Evolutionary conservation across 495 filamentous ascomycete species (phyloP).

Genomic region (Penicillium ucsense): DNA sequence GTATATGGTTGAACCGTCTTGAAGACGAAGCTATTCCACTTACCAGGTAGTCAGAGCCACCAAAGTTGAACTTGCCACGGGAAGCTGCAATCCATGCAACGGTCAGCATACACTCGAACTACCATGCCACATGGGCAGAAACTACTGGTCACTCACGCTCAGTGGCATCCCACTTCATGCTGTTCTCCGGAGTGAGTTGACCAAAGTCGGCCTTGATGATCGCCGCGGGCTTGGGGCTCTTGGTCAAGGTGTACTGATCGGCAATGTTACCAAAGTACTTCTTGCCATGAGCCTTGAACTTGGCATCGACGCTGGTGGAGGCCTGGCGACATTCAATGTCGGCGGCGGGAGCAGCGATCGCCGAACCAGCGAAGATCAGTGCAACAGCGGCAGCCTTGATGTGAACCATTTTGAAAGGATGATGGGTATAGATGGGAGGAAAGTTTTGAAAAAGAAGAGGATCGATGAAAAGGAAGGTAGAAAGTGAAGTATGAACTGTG

Average conservation of each 20-base stretch:
- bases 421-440: too few relatives aligned
- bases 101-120: too few relatives aligned
- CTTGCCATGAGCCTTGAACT: constrained; percentile 13
- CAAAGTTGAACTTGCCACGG: constrained; percentile 34
- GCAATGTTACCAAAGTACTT: constrained; percentile 19
- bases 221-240: constrained; percentile 11
- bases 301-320: constrained; percentile 14
- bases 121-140: not conserved
- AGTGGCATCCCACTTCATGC: constrained; percentile 45
- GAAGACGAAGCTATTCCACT: not conserved
- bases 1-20: too few relatives aligned
- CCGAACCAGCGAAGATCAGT: not conserved
- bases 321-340: constrained; percentile 6
- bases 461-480: not conserved
- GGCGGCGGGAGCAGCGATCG: not conserved
- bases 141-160: constrained; percentile 16
- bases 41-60: constrained; percentile 32
- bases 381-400: not conserved
- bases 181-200: constrained; percentile 45
- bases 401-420: not conserved
- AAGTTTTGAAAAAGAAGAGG: too few relatives aligned
- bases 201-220: constrained; percentile 41
- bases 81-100: constrained; percentile 6
- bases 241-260: constrained; percentile 20
- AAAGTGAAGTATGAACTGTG: too few relatives aligned